phyloP scores from a whole-genome alignment of 257 asterid species.

The Thymus mandschuricus region DNA sequence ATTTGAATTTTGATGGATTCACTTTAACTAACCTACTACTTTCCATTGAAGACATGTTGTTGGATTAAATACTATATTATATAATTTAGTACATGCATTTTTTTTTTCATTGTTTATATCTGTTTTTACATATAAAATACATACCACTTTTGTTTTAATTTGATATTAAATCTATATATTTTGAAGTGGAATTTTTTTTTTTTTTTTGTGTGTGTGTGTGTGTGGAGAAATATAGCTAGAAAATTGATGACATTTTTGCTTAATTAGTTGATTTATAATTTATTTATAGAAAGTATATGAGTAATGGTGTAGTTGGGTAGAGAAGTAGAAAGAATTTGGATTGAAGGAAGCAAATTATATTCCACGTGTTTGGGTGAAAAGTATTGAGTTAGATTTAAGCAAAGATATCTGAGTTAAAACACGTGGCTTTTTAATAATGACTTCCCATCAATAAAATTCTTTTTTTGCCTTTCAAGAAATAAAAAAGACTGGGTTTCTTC shows the following conservation, averaged over 20 bases:
- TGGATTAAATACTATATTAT: neutral
- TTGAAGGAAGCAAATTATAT: constrained; percentile 18
- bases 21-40: constrained; percentile 12
- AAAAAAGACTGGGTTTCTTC: no score
- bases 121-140: neutral
- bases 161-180: neutral
- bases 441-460: no score
- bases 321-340: constrained; percentile 23
- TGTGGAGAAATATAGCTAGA: no score
- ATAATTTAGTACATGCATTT: neutral
- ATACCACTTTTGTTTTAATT: neutral
- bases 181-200: no score
- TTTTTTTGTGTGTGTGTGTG: no score
- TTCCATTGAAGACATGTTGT: constrained; percentile 11
- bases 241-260: no score
- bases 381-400: constrained; percentile 38
- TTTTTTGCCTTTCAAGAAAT: no score
- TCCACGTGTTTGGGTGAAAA: constrained; percentile 31
- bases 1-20: constrained; percentile 3
- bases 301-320: constrained; percentile 5
- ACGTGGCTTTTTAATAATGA: neutral
- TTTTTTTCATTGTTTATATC: neutral
- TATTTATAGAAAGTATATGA: neutral
- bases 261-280: neutral
- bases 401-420: constrained; percentile 21